Evolutionary conservation across 2,329 filamentous ascomycete genomes (phyloP).

Genomic region (Huntiella bhutanensis): DNA sequence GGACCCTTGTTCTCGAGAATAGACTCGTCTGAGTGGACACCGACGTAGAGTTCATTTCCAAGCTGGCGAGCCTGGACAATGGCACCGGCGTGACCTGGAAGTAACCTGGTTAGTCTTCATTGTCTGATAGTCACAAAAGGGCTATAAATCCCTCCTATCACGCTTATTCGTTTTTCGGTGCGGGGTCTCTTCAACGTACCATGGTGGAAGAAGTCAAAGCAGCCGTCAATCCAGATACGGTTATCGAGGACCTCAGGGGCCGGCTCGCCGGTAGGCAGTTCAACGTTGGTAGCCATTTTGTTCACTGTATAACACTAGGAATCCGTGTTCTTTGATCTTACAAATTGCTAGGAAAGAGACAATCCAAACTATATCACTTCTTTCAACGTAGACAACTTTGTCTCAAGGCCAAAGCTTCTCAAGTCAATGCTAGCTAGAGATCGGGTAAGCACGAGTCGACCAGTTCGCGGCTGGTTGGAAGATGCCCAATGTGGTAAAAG

Average conservation of each 20-base stretch:
- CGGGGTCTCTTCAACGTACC: slow-evolving; percentile 29
- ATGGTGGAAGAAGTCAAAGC: slow-evolving; percentile 98
- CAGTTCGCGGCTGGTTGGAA: too few species aligned
- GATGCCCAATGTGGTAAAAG: too few species aligned
- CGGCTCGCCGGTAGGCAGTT: slow-evolving; percentile 25
- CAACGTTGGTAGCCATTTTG: slow-evolving; percentile 6
- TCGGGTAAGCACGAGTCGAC: too few species aligned
- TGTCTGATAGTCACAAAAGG: not conserved
- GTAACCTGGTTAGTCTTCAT: not conserved
- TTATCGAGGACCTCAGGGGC: slow-evolving; percentile 40
- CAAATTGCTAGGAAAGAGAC: too few species aligned
- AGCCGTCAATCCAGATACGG: slow-evolving; percentile 94
- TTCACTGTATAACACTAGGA: too few species aligned
- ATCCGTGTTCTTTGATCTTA: too few species aligned
- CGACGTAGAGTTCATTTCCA: slow-evolving; percentile 73
- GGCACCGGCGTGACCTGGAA: slow-evolving; percentile 73
- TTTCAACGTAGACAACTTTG: too few species aligned
- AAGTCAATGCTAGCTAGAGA: too few species aligned
- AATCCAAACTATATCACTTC: too few species aligned
- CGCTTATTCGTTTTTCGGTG: not conserved
- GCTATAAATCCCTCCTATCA: not conserved
- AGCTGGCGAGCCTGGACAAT: slow-evolving; percentile 91
- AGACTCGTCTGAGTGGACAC: slow-evolving; percentile 86
- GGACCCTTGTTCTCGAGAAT: slow-evolving; percentile 96
- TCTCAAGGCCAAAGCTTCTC: too few species aligned